phyloP scores from a whole-genome alignment of 2,329 filamentous ascomycete genomes.

The Cordyceps pruinosa region DNA sequence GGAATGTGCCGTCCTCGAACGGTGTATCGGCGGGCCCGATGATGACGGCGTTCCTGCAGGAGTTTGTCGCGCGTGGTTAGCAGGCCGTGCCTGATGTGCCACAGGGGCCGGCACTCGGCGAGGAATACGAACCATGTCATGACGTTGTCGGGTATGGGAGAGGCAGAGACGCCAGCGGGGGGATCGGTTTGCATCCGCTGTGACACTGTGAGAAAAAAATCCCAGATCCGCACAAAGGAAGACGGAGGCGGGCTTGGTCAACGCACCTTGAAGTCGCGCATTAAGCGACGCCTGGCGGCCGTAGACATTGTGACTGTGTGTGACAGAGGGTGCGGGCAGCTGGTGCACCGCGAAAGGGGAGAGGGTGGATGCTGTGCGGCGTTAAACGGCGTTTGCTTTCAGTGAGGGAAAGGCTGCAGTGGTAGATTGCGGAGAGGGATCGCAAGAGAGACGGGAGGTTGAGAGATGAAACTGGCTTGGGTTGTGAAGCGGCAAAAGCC shows the following conservation, averaged over 20 bases:
- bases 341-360: neutral
- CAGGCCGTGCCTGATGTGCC: neutral
- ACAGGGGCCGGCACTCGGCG: neutral
- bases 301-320: conserved; percentile 59
- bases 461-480: neutral
- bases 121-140: conserved; percentile 73
- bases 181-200: conserved; percentile 99
- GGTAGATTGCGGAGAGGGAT: too few relatives aligned
- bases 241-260: conserved; percentile 13
- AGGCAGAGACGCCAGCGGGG: conserved; percentile 92
- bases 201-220: conserved; percentile 13
- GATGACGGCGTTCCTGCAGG: conserved; percentile 87
- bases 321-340: conserved; percentile 2
- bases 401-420: neutral
- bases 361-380: neutral
- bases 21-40: conserved; percentile 95
- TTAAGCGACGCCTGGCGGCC: conserved; percentile 86
- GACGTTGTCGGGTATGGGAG: conserved; percentile 90
- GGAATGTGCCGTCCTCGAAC: conserved; percentile 96
- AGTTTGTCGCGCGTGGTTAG: neutral
- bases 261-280: conserved; percentile 97
- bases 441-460: neutral
- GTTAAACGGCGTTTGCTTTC: too few relatives aligned
- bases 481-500: neutral
- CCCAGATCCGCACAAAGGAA: conserved; percentile 13